These are phyloP conservation scores for Metschnikowia chrysomelidarum DNA, from an alignment of 805 yeast species.

Conservation along the genomic window DNA sequence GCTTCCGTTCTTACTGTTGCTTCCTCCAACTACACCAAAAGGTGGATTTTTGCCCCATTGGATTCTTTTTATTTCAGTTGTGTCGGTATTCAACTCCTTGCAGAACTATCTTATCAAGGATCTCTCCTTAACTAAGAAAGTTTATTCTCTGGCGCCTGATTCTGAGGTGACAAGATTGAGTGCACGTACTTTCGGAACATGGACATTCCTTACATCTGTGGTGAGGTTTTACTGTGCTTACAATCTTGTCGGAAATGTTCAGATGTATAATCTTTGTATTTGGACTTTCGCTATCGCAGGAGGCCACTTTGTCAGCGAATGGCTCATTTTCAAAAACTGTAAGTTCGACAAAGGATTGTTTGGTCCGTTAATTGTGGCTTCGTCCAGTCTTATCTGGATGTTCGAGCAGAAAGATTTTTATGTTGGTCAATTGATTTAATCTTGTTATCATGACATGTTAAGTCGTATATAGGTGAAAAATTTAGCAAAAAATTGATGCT, in stretches of 20 bases:
- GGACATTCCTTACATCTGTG: slow-evolving; percentile 87
- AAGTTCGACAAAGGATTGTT: slow-evolving; percentile 81
- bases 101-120: slow-evolving; percentile 79
- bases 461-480: too few relatives aligned
- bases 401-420: slow-evolving; percentile 64
- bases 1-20: slow-evolving; percentile 20
- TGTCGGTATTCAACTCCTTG: slow-evolving; percentile 85
- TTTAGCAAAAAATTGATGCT: too few relatives aligned
- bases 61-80: slow-evolving; percentile 63
- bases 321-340: slow-evolving; percentile 76
- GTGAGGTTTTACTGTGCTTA: slow-evolving; percentile 88
- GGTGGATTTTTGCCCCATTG: slow-evolving; percentile 58
- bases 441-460: too few relatives aligned
- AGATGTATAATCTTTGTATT: slow-evolving; percentile 73
- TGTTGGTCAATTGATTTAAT: slow-evolving; percentile 18
- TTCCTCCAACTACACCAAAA: slow-evolving; percentile 18
- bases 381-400: slow-evolving; percentile 80
- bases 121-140: slow-evolving; percentile 69
- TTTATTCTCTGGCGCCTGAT: slow-evolving; percentile 51
- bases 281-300: slow-evolving; percentile 82
- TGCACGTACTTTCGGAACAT: slow-evolving; percentile 97
- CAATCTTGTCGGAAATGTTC: slow-evolving; percentile 57
- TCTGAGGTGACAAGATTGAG: slow-evolving; percentile 51
- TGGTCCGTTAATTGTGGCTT: slow-evolving; percentile 82
- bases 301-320: slow-evolving; percentile 79